Percentiles rank a stretch among this genome's conserved stretches.
These are phyloP conservation scores for Fusarium pseudograminearum DNA, from an alignment of 2,329 filamentous ascomycete genomes.

Conservation along the genomic window DNA sequence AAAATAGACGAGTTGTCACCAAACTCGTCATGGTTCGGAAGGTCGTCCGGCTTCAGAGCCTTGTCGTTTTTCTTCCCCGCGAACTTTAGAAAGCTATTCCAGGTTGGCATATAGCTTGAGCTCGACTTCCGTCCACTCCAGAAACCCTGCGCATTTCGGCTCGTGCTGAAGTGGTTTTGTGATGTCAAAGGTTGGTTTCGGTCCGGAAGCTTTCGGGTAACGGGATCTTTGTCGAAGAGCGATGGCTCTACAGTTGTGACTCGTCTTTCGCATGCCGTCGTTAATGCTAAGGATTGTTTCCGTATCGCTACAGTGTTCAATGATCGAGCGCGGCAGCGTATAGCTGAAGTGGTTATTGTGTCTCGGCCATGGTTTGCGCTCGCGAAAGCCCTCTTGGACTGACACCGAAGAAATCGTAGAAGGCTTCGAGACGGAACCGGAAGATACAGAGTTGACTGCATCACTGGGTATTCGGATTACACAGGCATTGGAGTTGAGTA, in stretches of 20 bases:
- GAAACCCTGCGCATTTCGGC: slow-evolving; percentile 38
- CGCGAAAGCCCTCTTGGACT: slow-evolving; percentile 72
- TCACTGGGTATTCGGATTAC: slow-evolving; percentile 48
- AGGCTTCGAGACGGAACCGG: slow-evolving; percentile 68
- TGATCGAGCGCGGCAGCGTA: slow-evolving; percentile 40
- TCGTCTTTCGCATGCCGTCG: slow-evolving; percentile 27
- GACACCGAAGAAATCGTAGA: slow-evolving; percentile 78
- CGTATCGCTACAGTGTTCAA: slow-evolving; percentile 13
- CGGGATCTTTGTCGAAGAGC: slow-evolving; percentile 45
- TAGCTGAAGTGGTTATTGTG: slow-evolving; percentile 22
- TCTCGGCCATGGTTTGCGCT: slow-evolving; percentile 55
- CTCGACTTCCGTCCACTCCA: slow-evolving; percentile 38
- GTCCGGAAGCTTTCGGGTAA: slow-evolving; percentile 30
- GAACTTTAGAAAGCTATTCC: slow-evolving; percentile 64
- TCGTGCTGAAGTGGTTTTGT: slow-evolving; percentile 50
- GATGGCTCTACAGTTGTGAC: slow-evolving; percentile 48
- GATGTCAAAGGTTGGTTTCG: slow-evolving; percentile 17
- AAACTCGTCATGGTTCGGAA: slow-evolving; percentile 70
- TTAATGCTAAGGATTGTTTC: slow-evolving; percentile 28
- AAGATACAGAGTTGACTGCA: slow-evolving; percentile 59
- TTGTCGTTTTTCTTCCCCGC: slow-evolving; percentile 53
- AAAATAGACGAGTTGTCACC: slow-evolving; percentile 69
- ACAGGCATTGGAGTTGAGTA: slow-evolving; percentile 34
- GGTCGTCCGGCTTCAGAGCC: slow-evolving; percentile 67
- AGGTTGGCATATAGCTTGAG: slow-evolving; percentile 51